Evolutionary conservation across 208 protist genomes (phyloP).

Genomic region (Tritrichomonas musculus): DNA sequence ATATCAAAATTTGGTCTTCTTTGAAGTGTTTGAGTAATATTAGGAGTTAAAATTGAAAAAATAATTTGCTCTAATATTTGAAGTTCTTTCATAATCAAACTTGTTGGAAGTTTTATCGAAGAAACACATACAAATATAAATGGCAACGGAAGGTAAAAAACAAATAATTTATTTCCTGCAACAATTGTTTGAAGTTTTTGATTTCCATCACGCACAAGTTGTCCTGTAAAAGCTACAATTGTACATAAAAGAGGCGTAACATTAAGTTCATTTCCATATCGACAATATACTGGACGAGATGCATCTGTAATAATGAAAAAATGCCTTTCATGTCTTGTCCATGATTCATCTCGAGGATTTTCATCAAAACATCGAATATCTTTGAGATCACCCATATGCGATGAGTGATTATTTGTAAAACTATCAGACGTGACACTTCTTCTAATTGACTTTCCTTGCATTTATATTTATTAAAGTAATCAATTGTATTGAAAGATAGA

Average conservation of each 20-base stretch:
- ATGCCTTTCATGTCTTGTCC: conserved; percentile 22
- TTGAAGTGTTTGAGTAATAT: neutral
- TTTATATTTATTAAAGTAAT: too few relatives aligned
- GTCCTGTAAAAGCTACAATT: neutral
- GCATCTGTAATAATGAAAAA: conserved; percentile 26
- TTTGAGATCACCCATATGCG: neutral
- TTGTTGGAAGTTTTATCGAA: neutral
- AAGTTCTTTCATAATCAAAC: neutral
- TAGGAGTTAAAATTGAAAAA: conserved; percentile 21
- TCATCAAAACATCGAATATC: neutral
- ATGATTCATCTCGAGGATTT: neutral
- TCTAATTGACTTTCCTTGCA: too few relatives aligned
- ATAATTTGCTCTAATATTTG: neutral
- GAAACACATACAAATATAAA: conserved; percentile 17
- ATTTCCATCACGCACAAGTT: neutral
- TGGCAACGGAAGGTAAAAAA: neutral
- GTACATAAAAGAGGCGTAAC: neutral
- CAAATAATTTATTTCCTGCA: neutral
- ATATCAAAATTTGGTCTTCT: conserved; percentile 4
- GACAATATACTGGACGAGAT: neutral
- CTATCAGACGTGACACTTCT: too few relatives aligned
- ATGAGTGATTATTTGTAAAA: neutral
- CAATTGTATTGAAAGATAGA: too few relatives aligned
- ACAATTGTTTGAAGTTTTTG: conserved; percentile 27
- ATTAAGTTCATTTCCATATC: conserved; percentile 15